Conservation (phyloP, 2,329 filamentous ascomycete species). For the Epichloe elymi region DNA sequence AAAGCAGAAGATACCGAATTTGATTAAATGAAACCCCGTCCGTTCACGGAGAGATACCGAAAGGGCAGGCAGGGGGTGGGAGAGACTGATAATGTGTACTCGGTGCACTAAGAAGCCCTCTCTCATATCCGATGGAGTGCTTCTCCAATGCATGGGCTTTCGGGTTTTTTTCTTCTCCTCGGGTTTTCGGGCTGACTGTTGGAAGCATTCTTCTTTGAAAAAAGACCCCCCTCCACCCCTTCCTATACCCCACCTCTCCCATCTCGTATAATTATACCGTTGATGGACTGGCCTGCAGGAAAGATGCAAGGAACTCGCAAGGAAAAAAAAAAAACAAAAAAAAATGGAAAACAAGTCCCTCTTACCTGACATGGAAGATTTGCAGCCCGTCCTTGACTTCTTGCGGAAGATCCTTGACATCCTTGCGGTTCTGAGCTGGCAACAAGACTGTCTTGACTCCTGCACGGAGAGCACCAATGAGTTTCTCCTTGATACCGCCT, state of each 20-base stretch:
- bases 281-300: neutral
- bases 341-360: slow-evolving; percentile 6
- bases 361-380: slow-evolving; percentile 80
- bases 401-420: slow-evolving; percentile 76
- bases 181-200: too few relatives aligned
- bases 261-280: too few relatives aligned
- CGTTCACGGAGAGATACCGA: neutral
- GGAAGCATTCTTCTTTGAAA: too few relatives aligned
- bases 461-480: slow-evolving; percentile 84
- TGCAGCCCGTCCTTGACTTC: slow-evolving; percentile 80
- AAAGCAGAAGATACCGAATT: neutral
- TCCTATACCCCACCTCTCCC: too few relatives aligned
- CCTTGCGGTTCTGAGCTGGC: slow-evolving; percentile 80
- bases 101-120: too few relatives aligned
- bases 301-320: neutral
- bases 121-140: too few relatives aligned
- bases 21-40: neutral
- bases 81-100: too few relatives aligned
- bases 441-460: slow-evolving; percentile 90
- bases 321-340: slow-evolving; percentile 2
- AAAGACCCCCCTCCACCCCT: too few relatives aligned
- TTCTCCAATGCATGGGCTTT: too few relatives aligned
- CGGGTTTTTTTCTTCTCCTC: too few relatives aligned
- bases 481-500: slow-evolving; percentile 96
- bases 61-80: neutral